These are phyloP conservation scores for Gillenia trifoliata DNA, from an alignment of 306 rosid species.

Conservation along the genomic window DNA sequence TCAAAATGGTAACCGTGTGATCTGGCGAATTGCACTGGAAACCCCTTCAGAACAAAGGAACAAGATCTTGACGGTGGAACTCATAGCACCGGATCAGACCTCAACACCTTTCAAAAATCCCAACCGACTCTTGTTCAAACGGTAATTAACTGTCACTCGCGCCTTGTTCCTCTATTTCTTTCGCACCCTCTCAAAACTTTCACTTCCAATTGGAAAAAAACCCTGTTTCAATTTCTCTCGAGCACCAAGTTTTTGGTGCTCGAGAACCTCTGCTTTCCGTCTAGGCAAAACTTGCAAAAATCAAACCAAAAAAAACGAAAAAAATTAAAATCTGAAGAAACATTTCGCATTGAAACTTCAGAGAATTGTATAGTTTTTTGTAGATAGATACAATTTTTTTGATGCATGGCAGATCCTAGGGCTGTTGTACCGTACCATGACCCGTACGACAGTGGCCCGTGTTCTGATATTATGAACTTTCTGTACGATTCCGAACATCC, in stretches of 20 bases:
- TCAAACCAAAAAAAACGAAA: neutral
- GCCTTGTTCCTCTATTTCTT: slow-evolving; percentile 12
- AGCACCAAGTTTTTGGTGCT: slow-evolving; percentile 10
- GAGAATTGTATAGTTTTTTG: neutral
- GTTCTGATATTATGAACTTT: neutral
- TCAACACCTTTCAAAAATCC: neutral
- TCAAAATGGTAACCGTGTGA: neutral
- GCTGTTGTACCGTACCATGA: slow-evolving; percentile 19
- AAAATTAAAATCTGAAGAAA: neutral
- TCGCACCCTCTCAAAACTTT: neutral
- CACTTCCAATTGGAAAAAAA: neutral
- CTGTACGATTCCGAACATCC: slow-evolving; percentile 15
- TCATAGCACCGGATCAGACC: neutral
- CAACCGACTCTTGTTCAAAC: slow-evolving; percentile 26
- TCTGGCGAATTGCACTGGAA: neutral
- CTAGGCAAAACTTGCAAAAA: slow-evolving; percentile 15
- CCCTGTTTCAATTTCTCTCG: neutral
- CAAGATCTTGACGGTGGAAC: neutral
- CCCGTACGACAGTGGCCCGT: slow-evolving; percentile 11
- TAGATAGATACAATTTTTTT: neutral
- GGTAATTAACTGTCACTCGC: slow-evolving; percentile 39
- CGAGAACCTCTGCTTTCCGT: neutral
- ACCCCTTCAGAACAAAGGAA: neutral
- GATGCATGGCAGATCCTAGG: slow-evolving; percentile 35
- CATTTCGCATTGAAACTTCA: neutral